Evolutionary conservation across 306 rosid genomes (phyloP).

Genomic region (Argentina anserina): DNA sequence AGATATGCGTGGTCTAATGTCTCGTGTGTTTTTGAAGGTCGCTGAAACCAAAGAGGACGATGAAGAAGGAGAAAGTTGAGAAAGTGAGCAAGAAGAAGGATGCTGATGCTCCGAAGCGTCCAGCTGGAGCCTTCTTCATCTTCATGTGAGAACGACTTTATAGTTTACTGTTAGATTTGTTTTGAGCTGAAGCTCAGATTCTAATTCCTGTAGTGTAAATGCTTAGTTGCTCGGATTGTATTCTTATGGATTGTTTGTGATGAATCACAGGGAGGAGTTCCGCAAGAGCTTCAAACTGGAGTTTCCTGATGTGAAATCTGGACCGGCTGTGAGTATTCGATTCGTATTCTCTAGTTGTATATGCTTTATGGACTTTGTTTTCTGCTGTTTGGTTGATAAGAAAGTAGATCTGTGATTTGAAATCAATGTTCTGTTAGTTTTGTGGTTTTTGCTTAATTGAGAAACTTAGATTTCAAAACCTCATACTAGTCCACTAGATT

Average conservation of each 20-base stretch:
- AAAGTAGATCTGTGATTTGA: neutral
- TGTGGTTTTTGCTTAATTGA: neutral
- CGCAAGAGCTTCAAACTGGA: neutral
- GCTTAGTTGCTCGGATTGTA: neutral
- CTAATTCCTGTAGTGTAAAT: neutral
- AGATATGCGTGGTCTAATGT: neutral
- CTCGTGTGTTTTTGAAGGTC: neutral
- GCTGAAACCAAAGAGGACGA: neutral
- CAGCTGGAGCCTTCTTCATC: neutral
- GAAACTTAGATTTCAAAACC: neutral
- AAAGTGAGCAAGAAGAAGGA: neutral
- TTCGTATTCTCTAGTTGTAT: neutral
- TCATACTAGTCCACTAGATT: too few relatives aligned
- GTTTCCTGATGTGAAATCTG: neutral
- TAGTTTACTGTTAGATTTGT: neutral
- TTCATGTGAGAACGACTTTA: neutral
- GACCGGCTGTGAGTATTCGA: neutral
- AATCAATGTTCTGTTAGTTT: neutral
- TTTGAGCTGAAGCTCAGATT: neutral
- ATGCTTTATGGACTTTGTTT: neutral
- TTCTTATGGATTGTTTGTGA: neutral
- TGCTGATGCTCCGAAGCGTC: slow-evolving; percentile 4
- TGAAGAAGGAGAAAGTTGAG: neutral
- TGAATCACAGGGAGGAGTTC: neutral
- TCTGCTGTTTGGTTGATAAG: neutral